Evolutionary conservation across 1,139 yeast genomes (phyloP), one percentile per base, ranked within the genome.

Genomic region (Kodamaea sp.): DNA sequence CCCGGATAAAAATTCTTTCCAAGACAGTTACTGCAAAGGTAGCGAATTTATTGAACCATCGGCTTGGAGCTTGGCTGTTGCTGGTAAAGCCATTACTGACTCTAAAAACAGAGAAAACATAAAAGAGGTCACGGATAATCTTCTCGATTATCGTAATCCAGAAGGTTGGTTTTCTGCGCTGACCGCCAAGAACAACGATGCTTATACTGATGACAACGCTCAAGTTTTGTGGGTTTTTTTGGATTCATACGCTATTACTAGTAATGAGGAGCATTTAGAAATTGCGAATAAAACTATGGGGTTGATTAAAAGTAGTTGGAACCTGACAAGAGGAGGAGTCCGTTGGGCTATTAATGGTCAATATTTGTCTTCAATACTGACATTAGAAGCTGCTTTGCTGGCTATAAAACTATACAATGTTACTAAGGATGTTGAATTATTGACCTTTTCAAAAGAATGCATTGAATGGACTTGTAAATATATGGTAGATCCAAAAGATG

Each of bases 171-270:
- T 45, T 26, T 44, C 50, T 2, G 38, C 52, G 8, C 30, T 42
- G 27, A 45, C 48, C 8, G 48, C 48, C 4, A 42, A 41, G 32
- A 44, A 49, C 32, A 34, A 39, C 26, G 52, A 49, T 24, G 44
- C 45, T 2, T 49, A 47, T 27, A 43, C 42, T 8, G 53, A 49
- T 29, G 53, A 49, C 39, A 46, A 49, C 29, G 46, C 50, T 25
- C 53, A 49, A 34, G 44, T 46, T 6, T 35, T 42, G 34, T 49
- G 53, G 53, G 51, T 45, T 22, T 43, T 38, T 28, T 33, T 43
- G 20, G 45, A 40, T 4, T 45, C 50, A n/a, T 44, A 42, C 30
- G 34, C 35, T 10, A 27, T 24, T 11, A 40, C 44, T 1, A 27
- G 36, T 5, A 41, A 45, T 31, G 33, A 36, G 12, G 34, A 34